Base-by-base conservation (phyloP, 2,329 filamentous ascomycete species). In the Nakataea oryzae region DNA sequence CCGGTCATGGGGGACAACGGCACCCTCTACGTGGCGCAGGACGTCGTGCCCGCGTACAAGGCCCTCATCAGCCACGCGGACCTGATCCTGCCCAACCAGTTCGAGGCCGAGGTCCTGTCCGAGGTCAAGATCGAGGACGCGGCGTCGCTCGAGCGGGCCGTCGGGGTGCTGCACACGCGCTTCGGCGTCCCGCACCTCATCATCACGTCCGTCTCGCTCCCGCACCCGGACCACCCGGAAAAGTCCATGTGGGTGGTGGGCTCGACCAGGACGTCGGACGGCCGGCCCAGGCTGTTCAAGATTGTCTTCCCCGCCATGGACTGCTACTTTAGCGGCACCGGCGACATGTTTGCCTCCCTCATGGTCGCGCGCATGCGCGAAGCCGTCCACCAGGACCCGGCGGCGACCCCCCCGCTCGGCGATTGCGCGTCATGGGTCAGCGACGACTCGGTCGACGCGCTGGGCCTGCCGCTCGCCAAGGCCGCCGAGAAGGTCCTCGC, bases 1-100 rank as follows among this genome's bases (percentile, higher is more conserved):
- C 95, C 96, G 0, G 95, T 99, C 58, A 99, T 99, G 95, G 95
- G 95, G 32, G 95, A 99, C 72, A 92, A 97, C 70, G 95, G 92
- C 59, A 86, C 84, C 67, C 80, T 99, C 14, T 99, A 99, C 71
- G 93, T 99, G 9, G 90, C 88, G 7, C 87, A 93, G 68, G 91
- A 96, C 66, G 91, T 96, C 3, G 90, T 97, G 21, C 93, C 93
- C 0, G 92, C 90, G 17, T 99, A 97, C 74, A 93, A 91, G 75
- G 80, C 80, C 28, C 79, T 96, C 63, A 79, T 97, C 27, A 81
- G 81, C 47, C 82, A 93, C 69, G 93, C 95, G 2, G 95, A 99
- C 74, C 74, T 99, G 67, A 96, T 99, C 62, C 77, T 97, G 21
- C 95, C 95, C 4, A 99, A 99, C 72, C 93, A 97, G 69, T 99